Evolutionary conservation across 108 stramenopile species (phyloP).

Genomic region (Fragilariopsis cylindrus): DNA sequence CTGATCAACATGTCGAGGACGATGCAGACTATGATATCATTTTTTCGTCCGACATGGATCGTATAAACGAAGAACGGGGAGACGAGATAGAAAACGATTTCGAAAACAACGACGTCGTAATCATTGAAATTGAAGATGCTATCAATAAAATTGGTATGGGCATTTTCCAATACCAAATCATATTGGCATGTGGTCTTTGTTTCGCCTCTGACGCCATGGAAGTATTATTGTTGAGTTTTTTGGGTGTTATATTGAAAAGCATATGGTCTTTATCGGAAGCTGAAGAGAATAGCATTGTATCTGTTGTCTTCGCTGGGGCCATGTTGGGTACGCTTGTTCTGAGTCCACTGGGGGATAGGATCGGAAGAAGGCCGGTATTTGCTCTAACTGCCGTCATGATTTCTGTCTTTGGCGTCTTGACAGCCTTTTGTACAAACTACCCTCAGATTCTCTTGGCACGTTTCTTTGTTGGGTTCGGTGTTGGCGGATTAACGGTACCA

Average conservation of each 20-base stretch:
- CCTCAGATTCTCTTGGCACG: constrained; percentile 39
- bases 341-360: constrained; percentile 63
- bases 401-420: constrained; percentile 52
- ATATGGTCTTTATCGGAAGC: constrained; percentile 54
- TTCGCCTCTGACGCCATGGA: constrained; percentile 80
- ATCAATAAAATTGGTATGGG: constrained; percentile 62
- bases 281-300: constrained; percentile 51
- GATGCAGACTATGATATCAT: background rate
- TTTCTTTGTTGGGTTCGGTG: constrained; percentile 73
- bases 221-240: constrained; percentile 63
- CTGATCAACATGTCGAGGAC: background rate
- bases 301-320: constrained; percentile 66
- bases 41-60: no score
- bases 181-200: constrained; percentile 65
- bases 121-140: constrained; percentile 39
- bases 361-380: constrained; percentile 65
- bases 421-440: constrained; percentile 53
- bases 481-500: constrained; percentile 68
- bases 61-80: no score
- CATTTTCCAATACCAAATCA: constrained; percentile 51
- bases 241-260: constrained; percentile 49
- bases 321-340: constrained; percentile 58
- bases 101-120: background rate
- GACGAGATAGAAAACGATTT: background rate
- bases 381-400: constrained; percentile 44